Conservation (phyloP, 352 stramenopile species). For the Phytophthora capsici region DNA sequence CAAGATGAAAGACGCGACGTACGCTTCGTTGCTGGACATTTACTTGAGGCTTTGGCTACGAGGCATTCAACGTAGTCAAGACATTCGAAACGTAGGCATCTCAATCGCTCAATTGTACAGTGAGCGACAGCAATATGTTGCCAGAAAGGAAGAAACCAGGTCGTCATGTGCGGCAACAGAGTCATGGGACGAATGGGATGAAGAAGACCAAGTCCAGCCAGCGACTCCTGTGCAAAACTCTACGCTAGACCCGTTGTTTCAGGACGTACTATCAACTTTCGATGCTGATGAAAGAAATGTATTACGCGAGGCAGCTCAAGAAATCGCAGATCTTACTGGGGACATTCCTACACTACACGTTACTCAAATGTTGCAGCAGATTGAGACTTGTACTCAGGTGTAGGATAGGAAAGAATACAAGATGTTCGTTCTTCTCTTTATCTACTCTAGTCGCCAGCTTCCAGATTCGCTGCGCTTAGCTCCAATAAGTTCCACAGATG, state of each 20-base stretch:
- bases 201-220: conserved; percentile 31
- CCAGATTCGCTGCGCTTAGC: conserved; percentile 18
- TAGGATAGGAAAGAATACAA: background rate
- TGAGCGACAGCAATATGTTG: conserved; percentile 12
- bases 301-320: conserved; percentile 2
- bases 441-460: conserved; percentile 15
- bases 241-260: conserved; percentile 15
- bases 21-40: conserved; percentile 18
- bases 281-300: conserved; percentile 2
- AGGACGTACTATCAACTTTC: conserved; percentile 13
- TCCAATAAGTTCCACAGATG: conserved; percentile 32
- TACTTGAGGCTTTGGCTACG: conserved; percentile 36
- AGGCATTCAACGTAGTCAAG: background rate
- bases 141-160: conserved; percentile 1
- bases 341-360: conserved; percentile 15
- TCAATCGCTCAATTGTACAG: conserved; percentile 19
- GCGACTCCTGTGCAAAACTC: conserved; percentile 13
- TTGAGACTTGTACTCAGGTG: conserved; percentile 6
- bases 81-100: conserved; percentile 2
- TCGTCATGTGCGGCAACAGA: conserved; percentile 1
- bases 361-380: conserved; percentile 30
- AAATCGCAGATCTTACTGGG: background rate
- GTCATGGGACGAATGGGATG: conserved; percentile 56
- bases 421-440: background rate
- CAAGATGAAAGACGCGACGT: conserved; percentile 18